These are phyloP conservation scores for Rhizopus delemar DNA, from an alignment of 371 early-diverging fungal species.

Conservation along the genomic window DNA sequence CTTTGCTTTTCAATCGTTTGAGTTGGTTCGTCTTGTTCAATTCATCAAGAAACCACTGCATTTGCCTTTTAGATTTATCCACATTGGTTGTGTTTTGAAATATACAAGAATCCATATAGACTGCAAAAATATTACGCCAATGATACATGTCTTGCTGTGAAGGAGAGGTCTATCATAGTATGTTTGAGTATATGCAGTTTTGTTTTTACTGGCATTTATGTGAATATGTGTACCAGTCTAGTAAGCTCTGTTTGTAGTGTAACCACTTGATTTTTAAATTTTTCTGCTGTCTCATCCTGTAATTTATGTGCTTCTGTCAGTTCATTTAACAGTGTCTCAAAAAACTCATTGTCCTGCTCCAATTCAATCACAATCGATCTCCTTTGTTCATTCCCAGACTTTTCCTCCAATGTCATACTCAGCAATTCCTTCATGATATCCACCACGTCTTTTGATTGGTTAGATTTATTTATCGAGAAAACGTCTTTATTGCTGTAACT, in stretches of 20 bases:
- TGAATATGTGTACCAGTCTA: slow-evolving; percentile 33
- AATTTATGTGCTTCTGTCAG: slow-evolving; percentile 43
- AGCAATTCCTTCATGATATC: slow-evolving; percentile 18
- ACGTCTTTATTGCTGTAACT: slow-evolving; percentile 43
- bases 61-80: slow-evolving; percentile 57
- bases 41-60: slow-evolving; percentile 61
- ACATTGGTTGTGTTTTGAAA: slow-evolving; percentile 41
- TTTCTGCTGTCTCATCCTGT: slow-evolving; percentile 37
- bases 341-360: slow-evolving; percentile 63
- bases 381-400: slow-evolving; percentile 5
- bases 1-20: slow-evolving; percentile 35
- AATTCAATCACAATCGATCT: slow-evolving; percentile 57
- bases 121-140: slow-evolving; percentile 72
- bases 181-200: no score
- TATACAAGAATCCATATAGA: slow-evolving; percentile 72
- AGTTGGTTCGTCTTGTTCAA: slow-evolving; percentile 44
- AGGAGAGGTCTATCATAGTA: slow-evolving; percentile 41
- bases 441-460: slow-evolving; percentile 1
- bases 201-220: no score
- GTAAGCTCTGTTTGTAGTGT: slow-evolving; percentile 50
- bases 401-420: slow-evolving; percentile 10
- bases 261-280: slow-evolving; percentile 50
- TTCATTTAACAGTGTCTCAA: slow-evolving; percentile 55
- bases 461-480: slow-evolving; percentile 22
- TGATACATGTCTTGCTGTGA: slow-evolving; percentile 68